Percentiles rank a stretch among this genome's conserved stretches.
These are phyloP conservation scores for Malassezia globosa DNA, from an alignment of 1,284 basidiomycete species.

Conservation along the genomic window DNA sequence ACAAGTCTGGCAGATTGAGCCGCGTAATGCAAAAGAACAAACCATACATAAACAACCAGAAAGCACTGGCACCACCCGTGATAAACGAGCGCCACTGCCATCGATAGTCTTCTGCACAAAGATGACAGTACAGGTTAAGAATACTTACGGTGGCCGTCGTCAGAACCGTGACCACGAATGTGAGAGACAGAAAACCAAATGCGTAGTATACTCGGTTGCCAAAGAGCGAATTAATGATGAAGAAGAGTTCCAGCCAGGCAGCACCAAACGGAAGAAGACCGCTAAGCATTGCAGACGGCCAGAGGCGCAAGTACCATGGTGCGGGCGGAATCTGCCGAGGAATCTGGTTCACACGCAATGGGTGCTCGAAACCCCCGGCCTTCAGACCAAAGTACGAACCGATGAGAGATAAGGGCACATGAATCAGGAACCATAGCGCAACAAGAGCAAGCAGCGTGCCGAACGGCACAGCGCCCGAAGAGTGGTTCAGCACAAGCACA, in stretches of 20 bases:
- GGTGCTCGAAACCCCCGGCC: slow-evolving; percentile 72
- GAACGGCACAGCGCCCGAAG: slow-evolving; percentile 91
- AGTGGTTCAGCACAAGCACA: slow-evolving; percentile 62
- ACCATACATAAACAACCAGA: slow-evolving; percentile 76
- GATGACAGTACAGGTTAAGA: slow-evolving; percentile 58
- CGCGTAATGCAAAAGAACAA: slow-evolving; percentile 79
- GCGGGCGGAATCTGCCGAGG: slow-evolving; percentile 53
- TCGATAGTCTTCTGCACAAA: slow-evolving; percentile 90
- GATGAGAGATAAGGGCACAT: slow-evolving; percentile 59
- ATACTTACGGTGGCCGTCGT: slow-evolving; percentile 41
- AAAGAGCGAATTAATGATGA: slow-evolving; percentile 82
- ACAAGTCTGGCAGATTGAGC: slow-evolving; percentile 68
- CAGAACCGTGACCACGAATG: slow-evolving; percentile 63
- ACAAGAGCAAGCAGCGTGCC: slow-evolving; percentile 80
- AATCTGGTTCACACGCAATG: slow-evolving; percentile 81
- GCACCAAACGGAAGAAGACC: slow-evolving; percentile 92
- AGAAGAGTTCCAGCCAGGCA: slow-evolving; percentile 90
- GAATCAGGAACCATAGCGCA: slow-evolving; percentile 88
- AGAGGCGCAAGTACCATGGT: slow-evolving; percentile 46
- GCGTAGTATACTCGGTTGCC: slow-evolving; percentile 62
- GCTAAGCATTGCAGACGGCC: slow-evolving; percentile 67
- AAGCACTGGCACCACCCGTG: slow-evolving; percentile 81
- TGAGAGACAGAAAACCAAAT: slow-evolving; percentile 75
- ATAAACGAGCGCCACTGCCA: slow-evolving; percentile 97
- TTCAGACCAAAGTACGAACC: slow-evolving; percentile 64